Base-by-base conservation (phyloP, 2,329 filamentous ascomycete genomes). In the Talaromyces sp. region DNA sequence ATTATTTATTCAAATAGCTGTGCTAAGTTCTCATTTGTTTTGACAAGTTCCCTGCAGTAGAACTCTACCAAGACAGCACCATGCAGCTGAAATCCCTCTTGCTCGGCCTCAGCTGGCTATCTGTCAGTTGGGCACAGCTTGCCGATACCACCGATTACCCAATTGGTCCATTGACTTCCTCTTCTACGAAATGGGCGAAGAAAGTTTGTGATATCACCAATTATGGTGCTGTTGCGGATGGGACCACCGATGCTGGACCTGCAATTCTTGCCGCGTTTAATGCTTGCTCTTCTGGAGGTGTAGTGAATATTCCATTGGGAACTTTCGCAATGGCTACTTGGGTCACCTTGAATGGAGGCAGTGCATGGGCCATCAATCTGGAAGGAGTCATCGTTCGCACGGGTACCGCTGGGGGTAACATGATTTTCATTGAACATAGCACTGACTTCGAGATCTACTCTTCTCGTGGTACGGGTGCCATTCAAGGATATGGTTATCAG, bases 401-500 rank as follows among this genome's bases (percentile, higher is more conserved):
- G 7, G 51, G 51, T 17, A 53, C 51, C 40, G 30, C 44, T 13
- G 32, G 45, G 2, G 51, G 51, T 9, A 53, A 49, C 14, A 53
- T 53, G 45, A 53, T 53, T 16, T 53, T 27, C 13, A 53, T 53
- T n/a, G 51, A 53, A 24, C 51, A 53, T 30, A 53, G 51, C 30
- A 53, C 51, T n/a, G 77, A 81, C 57, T 77, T 81, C 35, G 80
- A 82, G 61, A 58, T 82, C 45, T 81, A 75, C 48, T 79, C 72
- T 3, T 76, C 75, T 14, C 73, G 73, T 44, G 79, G 79, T 13
- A 27, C 39, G 17, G 51, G 51, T 49, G 78, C 78, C 30, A 69
- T 81, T n/a, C 79, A 81, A 63, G 79, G 76, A 19, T 72, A 76
- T 53, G 79, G 79, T 11, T 81, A 77, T 55, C 65, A 75, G 54